A percentile compares a stretch with the other conserved stretches of the same genome.
phyloP scores from a whole-genome alignment of 1,284 basidiomycete genomes.

The Tylopilus sp. region DNA sequence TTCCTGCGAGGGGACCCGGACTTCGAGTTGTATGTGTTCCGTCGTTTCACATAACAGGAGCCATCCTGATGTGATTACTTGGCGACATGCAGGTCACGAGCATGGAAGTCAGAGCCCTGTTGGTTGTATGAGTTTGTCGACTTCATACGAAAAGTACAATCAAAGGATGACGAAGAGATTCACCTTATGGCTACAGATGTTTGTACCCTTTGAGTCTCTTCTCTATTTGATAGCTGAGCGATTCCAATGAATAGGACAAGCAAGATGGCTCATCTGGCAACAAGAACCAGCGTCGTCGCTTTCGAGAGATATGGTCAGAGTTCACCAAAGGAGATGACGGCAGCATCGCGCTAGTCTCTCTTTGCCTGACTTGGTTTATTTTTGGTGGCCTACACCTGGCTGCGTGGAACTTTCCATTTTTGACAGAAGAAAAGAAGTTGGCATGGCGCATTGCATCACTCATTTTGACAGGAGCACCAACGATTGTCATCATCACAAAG shows the following conservation, averaged over 20 bases:
- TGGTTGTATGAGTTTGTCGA: too few relatives aligned
- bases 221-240: neutral
- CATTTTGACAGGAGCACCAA: neutral
- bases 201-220: too few relatives aligned
- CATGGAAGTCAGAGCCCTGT: neutral
- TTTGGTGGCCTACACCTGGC: neutral
- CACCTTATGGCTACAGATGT: neutral
- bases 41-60: neutral
- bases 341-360: too few relatives aligned
- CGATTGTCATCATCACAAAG: too few relatives aligned
- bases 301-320: too few relatives aligned
- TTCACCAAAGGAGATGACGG: too few relatives aligned
- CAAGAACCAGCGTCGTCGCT: too few relatives aligned
- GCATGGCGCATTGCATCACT: neutral
- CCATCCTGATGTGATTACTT: too few relatives aligned
- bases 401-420: conserved; percentile 2
- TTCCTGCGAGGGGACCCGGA: too few relatives aligned
- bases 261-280: too few relatives aligned
- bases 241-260: neutral
- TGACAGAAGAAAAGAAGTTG: neutral
- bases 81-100: neutral
- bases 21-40: neutral
- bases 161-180: too few relatives aligned
- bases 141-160: too few relatives aligned
- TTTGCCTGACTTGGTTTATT: neutral